A percentile compares a stretch with the other conserved stretches of the same genome.
These are phyloP conservation scores for Keqinozyma sinolaborantium DNA, from an alignment of 1,139 yeast genomes.

Conservation along the genomic window DNA sequence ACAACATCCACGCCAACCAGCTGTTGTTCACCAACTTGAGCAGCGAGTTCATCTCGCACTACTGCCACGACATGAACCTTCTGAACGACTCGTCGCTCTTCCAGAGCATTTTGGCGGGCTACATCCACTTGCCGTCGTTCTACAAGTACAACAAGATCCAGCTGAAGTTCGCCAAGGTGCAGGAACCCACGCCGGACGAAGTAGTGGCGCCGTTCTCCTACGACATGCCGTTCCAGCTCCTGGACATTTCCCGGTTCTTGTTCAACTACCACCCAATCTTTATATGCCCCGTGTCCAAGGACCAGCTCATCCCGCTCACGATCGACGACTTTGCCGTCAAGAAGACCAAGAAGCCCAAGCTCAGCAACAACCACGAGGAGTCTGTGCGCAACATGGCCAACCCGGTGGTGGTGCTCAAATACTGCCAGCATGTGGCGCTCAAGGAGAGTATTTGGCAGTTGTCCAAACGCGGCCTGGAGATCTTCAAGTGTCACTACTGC, in stretches of 20 bases:
- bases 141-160: conserved; percentile 58
- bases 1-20: conserved; percentile 31
- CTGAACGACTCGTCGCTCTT: conserved; percentile 72
- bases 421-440: conserved; percentile 44
- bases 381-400: conserved; percentile 15
- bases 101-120: conserved; percentile 66
- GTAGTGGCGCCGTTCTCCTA: conserved; percentile 18
- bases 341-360: conserved; percentile 18
- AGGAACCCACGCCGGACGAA: conserved; percentile 40
- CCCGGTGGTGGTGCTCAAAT: conserved; percentile 43
- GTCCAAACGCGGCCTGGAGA: conserved; percentile 38
- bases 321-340: conserved; percentile 11
- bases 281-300: conserved; percentile 88
- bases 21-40: conserved; percentile 35
- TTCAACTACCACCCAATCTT: conserved; percentile 76
- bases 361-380: conserved; percentile 9
- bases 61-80: conserved; percentile 59
- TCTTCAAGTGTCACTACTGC: conserved; percentile 48
- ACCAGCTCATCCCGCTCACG: conserved; percentile 52
- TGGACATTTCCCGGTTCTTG: conserved; percentile 37
- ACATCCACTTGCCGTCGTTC: conserved; percentile 67
- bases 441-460: conserved; percentile 46
- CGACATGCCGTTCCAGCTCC: conserved; percentile 44
- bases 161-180: conserved; percentile 23
- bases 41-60: conserved; percentile 60